These are phyloP conservation scores for Penicillium sp. DNA, from an alignment of 2,329 filamentous ascomycete species.

Conservation along the genomic window DNA sequence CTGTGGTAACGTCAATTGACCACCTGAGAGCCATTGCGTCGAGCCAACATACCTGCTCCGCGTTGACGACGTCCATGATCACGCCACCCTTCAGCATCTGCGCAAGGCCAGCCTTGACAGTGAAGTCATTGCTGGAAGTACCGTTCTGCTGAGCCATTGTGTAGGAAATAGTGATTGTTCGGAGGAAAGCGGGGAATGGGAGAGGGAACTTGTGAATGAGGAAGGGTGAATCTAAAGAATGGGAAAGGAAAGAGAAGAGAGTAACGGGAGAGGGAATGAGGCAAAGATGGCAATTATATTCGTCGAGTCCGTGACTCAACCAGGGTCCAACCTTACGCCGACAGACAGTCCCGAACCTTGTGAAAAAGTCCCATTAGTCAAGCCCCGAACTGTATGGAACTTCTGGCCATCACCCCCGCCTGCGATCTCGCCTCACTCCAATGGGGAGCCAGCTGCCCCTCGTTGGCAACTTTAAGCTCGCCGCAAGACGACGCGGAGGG, in stretches of 20 bases:
- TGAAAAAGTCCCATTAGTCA: conserved; percentile 1
- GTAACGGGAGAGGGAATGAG: conserved; percentile 2
- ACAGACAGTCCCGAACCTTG: neutral
- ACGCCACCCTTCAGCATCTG: conserved; percentile 99
- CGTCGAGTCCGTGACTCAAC: neutral
- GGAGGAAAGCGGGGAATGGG: conserved; percentile 4
- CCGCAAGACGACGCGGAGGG: conserved; percentile 1
- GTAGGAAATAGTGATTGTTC: conserved; percentile 3
- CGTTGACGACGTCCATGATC: conserved; percentile 98
- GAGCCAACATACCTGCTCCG: conserved; percentile 58
- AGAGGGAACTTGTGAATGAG: conserved; percentile 1
- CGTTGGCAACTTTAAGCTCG: conserved; percentile 9
- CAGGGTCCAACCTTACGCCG: conserved; percentile 13
- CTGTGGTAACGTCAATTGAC: neutral
- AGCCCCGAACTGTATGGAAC: no score
- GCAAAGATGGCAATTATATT: neutral
- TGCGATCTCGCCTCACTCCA: conserved; percentile 16
- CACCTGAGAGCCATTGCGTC: neutral
- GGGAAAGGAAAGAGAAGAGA: conserved; percentile 6
- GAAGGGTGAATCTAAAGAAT: conserved; percentile 3
- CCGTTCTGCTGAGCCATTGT: conserved; percentile 36
- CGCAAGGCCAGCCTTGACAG: conserved; percentile 88
- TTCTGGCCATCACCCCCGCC: conserved; percentile 12
- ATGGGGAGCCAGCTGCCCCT: conserved; percentile 8
- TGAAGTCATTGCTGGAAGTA: conserved; percentile 55